A percentile compares a stretch with the other conserved stretches of the same genome.
Evolutionary conservation across 306 rosid genomes (phyloP).

Genomic region (Malus asiatica): DNA sequence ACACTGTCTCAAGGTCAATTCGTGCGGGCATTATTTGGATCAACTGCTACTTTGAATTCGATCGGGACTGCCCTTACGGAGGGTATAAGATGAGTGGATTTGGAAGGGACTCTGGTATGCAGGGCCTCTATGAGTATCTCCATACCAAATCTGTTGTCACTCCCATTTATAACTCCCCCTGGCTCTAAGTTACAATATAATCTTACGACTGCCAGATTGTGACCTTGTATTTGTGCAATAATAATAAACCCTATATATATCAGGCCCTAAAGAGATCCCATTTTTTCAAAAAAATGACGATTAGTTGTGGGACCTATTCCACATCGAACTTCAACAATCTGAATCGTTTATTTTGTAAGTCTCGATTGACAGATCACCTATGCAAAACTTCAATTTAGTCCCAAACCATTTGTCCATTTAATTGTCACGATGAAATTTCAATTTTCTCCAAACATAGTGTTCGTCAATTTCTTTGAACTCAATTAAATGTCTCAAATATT

Average conservation of each 20-base stretch:
- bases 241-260: background rate
- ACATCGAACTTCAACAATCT: no score
- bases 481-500: no score
- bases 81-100: constrained; percentile 84
- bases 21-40: constrained; percentile 76
- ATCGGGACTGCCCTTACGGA: constrained; percentile 59
- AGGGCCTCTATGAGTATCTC: constrained; percentile 52
- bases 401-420: no score
- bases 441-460: no score
- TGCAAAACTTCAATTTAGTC: no score
- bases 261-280: no score
- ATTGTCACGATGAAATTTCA: no score
- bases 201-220: background rate
- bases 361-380: no score
- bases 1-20: constrained; percentile 79
- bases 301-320: no score
- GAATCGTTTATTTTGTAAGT: no score
- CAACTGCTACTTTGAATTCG: constrained; percentile 67
- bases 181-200: constrained; percentile 23
- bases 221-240: background rate
- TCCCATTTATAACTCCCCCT: constrained; percentile 73
- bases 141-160: constrained; percentile 73
- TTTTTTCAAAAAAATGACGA: no score
- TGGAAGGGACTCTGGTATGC: constrained; percentile 72
- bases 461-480: no score